Evolutionary conservation across 116 monocot genomes (phyloP).

Genomic region (Dioscorea cayenensis): DNA sequence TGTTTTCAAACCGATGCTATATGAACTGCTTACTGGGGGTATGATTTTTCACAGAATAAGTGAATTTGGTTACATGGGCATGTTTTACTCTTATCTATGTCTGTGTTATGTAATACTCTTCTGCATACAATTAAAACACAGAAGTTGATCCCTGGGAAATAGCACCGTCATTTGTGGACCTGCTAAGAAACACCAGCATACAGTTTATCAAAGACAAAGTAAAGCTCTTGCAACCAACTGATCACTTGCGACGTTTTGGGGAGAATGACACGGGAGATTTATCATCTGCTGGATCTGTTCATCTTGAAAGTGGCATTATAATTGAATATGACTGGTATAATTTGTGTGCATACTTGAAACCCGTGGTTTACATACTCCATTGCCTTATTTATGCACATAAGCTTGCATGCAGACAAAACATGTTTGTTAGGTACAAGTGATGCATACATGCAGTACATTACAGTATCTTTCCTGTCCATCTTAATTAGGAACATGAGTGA

Average conservation of each 20-base stretch:
- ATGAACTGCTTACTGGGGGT: slow-evolving; percentile 96
- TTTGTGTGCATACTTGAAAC: background rate
- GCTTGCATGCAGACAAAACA: background rate
- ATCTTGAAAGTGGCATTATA: slow-evolving; percentile 79
- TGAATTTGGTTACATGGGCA: background rate
- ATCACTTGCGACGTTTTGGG: slow-evolving; percentile 29
- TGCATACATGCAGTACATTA: too few relatives aligned
- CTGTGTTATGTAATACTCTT: background rate
- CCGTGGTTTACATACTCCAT: background rate
- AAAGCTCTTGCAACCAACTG: slow-evolving; percentile 64
- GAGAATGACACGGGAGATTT: slow-evolving; percentile 24
- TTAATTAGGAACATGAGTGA: too few relatives aligned
- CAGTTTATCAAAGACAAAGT: slow-evolving; percentile 83
- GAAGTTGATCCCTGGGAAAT: slow-evolving; percentile 98
- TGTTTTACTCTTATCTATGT: background rate
- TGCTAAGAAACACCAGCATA: slow-evolving; percentile 66
- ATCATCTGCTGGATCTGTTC: slow-evolving; percentile 58
- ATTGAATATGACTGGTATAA: slow-evolving; percentile 96
- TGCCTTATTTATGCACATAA: background rate
- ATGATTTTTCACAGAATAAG: slow-evolving; percentile 6
- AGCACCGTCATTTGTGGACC: slow-evolving; percentile 79
- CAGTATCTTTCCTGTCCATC: too few relatives aligned
- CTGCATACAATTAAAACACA: slow-evolving; percentile 22
- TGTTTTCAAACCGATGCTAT: slow-evolving; percentile 98
- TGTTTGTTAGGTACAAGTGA: too few relatives aligned